Evolutionary conservation across 108 stramenopile genomes (phyloP), one percentile per base, ranked within the genome.

Genomic region (Schizochytrium sp.): DNA sequence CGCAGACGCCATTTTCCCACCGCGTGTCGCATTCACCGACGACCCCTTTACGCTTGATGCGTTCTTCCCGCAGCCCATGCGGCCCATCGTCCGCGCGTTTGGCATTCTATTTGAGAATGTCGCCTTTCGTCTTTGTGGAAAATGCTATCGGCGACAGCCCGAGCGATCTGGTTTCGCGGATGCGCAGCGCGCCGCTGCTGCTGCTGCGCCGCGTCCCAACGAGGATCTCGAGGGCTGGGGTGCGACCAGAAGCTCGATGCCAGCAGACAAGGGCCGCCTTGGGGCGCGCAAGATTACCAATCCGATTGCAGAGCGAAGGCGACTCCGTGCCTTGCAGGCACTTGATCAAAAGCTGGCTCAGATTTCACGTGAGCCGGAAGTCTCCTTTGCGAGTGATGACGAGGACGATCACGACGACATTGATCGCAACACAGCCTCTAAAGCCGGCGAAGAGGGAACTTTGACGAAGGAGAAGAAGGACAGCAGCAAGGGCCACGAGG

Each of bases 301-400:
- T 28, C 76, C 76, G 5, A 34, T 83, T 34, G 76, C 76, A 43
- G 76, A 83, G 45, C 76, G 76, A 0, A 47, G 76, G 28, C 45
- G 76, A 16, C 48, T 53, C 19, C 76, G 76, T 3, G 76, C 76
- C 10, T 23, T 83, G 10, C 44, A 83, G 51, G 76, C 76, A 6
- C 76, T 83, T 12, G 76, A 83, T 34, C 45, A 53, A 53, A 83
- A 83, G 76, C 76, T 83, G 8, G 76, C 76, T 14, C 76, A 83
- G 23, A 83, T 83, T 6, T 83, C 76, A 6, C 76, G 76, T 12
- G 76, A 83, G 76, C 76, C 76, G 6, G 76, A 83, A 34, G 5
- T 83, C 45, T 12, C 76, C 0, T 53, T 83, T 34, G 76, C 44
- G 14, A 53, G 76, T 12, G 76, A 83, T 18, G 76, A 83, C 63